Evolutionary conservation across 164 flowering plant species (phyloP).

Genomic region (Stephania cephalantha): DNA sequence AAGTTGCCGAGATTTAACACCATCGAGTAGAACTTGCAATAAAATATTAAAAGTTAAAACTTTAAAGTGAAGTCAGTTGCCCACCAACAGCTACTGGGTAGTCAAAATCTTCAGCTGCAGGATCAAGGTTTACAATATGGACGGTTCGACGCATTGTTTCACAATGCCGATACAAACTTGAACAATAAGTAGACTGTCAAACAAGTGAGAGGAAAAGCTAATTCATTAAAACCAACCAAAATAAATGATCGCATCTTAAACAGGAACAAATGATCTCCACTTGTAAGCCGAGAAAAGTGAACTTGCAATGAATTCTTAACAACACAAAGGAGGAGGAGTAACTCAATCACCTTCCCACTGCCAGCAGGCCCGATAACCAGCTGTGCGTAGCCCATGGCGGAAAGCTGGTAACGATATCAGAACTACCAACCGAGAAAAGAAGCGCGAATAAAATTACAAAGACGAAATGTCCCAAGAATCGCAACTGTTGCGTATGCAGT

Average conservation of each 20-base stretch:
- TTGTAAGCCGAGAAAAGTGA: not conserved
- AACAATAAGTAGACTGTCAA: slow-evolving; percentile 87
- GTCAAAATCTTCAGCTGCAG: slow-evolving; percentile 95
- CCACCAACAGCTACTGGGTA: slow-evolving; percentile 94
- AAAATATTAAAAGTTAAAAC: not conserved
- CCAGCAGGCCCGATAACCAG: slow-evolving; percentile 97
- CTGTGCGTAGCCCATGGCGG: slow-evolving; percentile 88
- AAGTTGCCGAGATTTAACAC: not conserved
- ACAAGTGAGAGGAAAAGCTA: not conserved
- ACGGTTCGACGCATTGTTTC: slow-evolving; percentile 60
- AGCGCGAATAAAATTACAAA: slow-evolving; percentile 23
- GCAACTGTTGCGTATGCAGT: slow-evolving; percentile 53
- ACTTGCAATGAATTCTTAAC: not conserved
- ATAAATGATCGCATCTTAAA: not conserved
- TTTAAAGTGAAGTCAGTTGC: not conserved
- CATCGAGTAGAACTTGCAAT: not conserved
- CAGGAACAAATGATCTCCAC: not conserved
- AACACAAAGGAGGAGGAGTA: not conserved
- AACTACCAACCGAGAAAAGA: slow-evolving; percentile 4
- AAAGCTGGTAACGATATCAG: not conserved
- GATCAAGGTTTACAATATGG: slow-evolving; percentile 85
- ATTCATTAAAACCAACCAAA: not conserved
- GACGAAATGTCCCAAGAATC: slow-evolving; percentile 34
- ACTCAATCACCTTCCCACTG: slow-evolving; percentile 72
- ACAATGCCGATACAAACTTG: slow-evolving; percentile 74